phyloP scores from a whole-genome alignment of 352 stramenopile species.

The Halophytophthora batemanensis region DNA sequence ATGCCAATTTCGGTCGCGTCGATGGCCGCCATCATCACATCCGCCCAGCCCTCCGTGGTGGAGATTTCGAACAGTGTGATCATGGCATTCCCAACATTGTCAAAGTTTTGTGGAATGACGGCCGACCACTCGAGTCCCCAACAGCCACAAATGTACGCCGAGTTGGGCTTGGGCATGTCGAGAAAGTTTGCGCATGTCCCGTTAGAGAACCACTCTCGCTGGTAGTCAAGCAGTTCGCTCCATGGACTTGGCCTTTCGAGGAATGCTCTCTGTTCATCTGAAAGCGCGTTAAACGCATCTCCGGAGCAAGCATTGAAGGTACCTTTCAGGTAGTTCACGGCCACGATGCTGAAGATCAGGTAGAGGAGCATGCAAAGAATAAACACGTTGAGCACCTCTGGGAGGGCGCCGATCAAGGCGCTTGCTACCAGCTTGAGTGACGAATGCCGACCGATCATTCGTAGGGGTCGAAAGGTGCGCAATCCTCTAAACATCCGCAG shows the following conservation, averaged over 20 bases:
- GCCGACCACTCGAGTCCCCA: slow-evolving; percentile 44
- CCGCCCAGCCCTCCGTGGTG: slow-evolving; percentile 90
- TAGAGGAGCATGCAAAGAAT: slow-evolving; percentile 92
- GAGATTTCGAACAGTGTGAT: slow-evolving; percentile 92
- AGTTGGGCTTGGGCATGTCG: slow-evolving; percentile 38
- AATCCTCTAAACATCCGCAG: slow-evolving; percentile 82
- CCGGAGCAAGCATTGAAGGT: slow-evolving; percentile 81
- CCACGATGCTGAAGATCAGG: slow-evolving; percentile 95
- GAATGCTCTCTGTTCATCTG: slow-evolving; percentile 37
- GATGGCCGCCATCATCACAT: slow-evolving; percentile 90
- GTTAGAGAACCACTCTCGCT: slow-evolving; percentile 56
- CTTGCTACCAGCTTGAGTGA: slow-evolving; percentile 91
- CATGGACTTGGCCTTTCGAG: slow-evolving; percentile 41
- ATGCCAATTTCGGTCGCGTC: slow-evolving; percentile 89
- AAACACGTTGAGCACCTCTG: slow-evolving; percentile 86
- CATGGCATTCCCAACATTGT: slow-evolving; percentile 83
- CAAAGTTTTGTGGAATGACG: slow-evolving; percentile 70
- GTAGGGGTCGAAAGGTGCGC: slow-evolving; percentile 86
- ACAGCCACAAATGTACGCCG: slow-evolving; percentile 68
- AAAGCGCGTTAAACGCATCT: slow-evolving; percentile 43
- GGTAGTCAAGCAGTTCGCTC: slow-evolving; percentile 19
- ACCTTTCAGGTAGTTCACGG: slow-evolving; percentile 93
- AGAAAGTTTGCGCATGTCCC: slow-evolving; percentile 39
- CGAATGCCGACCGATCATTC: slow-evolving; percentile 86
- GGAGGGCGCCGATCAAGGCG: slow-evolving; percentile 85